Evolutionary conservation across 352 stramenopile genomes (phyloP).

Genomic region (Phytophthora sansomeana): DNA sequence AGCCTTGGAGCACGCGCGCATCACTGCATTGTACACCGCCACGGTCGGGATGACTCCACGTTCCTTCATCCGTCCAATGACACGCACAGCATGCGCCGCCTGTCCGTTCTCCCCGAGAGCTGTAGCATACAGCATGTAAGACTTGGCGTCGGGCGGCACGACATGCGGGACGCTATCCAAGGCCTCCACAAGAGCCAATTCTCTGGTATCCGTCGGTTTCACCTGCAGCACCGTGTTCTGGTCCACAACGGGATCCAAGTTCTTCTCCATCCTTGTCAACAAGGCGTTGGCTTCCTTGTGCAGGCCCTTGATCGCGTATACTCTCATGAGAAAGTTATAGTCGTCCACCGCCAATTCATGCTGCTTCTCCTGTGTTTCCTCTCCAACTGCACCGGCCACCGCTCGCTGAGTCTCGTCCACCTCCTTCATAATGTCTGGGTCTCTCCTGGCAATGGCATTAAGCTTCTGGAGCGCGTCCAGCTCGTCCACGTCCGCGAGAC

Average conservation of each 20-base stretch:
- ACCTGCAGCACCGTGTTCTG: constrained; percentile 19
- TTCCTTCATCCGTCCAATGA: constrained; percentile 85
- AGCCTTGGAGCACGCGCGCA: constrained; percentile 83
- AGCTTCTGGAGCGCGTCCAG: constrained; percentile 71
- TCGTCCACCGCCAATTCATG: constrained; percentile 58
- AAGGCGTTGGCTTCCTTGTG: constrained; percentile 74
- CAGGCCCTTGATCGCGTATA: constrained; percentile 76
- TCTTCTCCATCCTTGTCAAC: constrained; percentile 77
- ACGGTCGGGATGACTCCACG: constrained; percentile 64
- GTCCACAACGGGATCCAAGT: constrained; percentile 34
- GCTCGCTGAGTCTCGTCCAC: constrained; percentile 39
- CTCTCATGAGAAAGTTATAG: constrained; percentile 80
- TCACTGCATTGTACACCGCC: constrained; percentile 81
- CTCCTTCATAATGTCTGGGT: constrained; percentile 55
- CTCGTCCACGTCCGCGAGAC: constrained; percentile 68
- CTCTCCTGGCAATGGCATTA: constrained; percentile 61
- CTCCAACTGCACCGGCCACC: constrained; percentile 19
- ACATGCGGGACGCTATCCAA: constrained; percentile 61
- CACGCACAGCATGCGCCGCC: constrained; percentile 65
- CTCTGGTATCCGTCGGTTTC: constrained; percentile 28
- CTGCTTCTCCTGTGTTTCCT: constrained; percentile 30
- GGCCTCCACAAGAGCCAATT: constrained; percentile 44
- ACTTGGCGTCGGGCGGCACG: constrained; percentile 60
- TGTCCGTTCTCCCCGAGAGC: constrained; percentile 57
- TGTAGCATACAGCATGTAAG: constrained; percentile 84